Base-by-base conservation (phyloP, 495 filamentous ascomycete genomes). In the Cladorrhinum samala region DNA sequence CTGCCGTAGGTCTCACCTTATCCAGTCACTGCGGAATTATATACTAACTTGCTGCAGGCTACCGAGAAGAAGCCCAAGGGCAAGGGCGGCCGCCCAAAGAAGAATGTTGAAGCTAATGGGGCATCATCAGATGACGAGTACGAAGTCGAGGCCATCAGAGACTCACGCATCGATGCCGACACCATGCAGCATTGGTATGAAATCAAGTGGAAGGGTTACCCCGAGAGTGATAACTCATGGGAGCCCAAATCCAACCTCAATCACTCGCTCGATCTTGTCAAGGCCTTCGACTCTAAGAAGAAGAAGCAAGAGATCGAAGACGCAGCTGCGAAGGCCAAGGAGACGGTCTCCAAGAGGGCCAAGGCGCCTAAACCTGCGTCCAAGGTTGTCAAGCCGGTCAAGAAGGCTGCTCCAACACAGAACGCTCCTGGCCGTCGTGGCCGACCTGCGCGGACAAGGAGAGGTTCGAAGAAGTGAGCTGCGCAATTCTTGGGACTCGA, bases 171-270 rank as follows among this genome's bases (percentile, higher is more conserved):
- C 45, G 61, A 69, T 40, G 57, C 55, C 43, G 60, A 64, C n/a
- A 67, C 61, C 2, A 58, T 59, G 50, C 55, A 63, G 46, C 65
- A 63, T 39, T 43, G 64, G 53, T 77, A 71, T 46, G 41, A 58
- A 1, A 63, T 77, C 30, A 73, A 76, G 60, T 77, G 72, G 74
- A 67, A 68, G 52, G 66, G 66, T 0, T 74, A 61, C 46, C 21
- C 56, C 2, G 46, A 36, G 4, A 45, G 37, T 17, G 55, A 70
- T 0, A 76, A 68, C 54, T 72, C 70, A 2, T 77, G 73, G 74
- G 72, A 77, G 59, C 69, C 72, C 6, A 66, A 65, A 56, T 53
- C 46, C 18, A 68, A 72, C 46, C 57, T 72, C 5, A 25, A 17
- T 2, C 56, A 58, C 21, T 61, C 66, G 14, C 20, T 48, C 9